phyloP scores from a whole-genome alignment of 1,284 basidiomycete species.

The Fomitopsis schrenkii region DNA sequence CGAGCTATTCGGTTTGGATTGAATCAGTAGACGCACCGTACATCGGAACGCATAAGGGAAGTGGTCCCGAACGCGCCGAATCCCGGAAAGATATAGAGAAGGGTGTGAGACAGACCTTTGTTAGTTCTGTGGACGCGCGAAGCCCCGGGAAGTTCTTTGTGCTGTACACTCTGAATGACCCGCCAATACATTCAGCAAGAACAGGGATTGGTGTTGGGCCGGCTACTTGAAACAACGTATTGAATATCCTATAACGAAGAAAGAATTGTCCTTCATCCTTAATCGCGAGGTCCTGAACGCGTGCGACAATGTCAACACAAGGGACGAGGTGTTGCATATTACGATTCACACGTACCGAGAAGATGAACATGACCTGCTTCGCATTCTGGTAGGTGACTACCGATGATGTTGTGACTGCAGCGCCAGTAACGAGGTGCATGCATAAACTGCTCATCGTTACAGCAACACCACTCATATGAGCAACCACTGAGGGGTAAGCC shows the following conservation, averaged over 20 bases:
- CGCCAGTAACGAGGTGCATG: constrained; percentile 54
- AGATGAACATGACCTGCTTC: constrained; percentile 66
- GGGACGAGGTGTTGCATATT: neutral
- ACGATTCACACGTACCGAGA: constrained; percentile 44
- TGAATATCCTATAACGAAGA: constrained; percentile 23
- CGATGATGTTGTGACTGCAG: constrained; percentile 61
- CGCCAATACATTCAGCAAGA: constrained; percentile 71
- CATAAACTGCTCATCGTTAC: constrained; percentile 48
- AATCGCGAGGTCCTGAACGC: constrained; percentile 24
- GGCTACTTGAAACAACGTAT: constrained; percentile 15
- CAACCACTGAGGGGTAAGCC: constrained; percentile 24
- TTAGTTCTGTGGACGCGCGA: constrained; percentile 67
- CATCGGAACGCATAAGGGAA: neutral
- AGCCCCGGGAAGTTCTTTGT: constrained; percentile 80
- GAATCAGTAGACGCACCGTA: neutral
- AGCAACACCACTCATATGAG: constrained; percentile 34
- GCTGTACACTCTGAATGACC: constrained; percentile 66
- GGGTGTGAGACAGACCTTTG: constrained; percentile 46
- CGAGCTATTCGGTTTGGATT: neutral
- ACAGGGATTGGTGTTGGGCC: constrained; percentile 38
- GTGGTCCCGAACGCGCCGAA: too few relatives aligned
- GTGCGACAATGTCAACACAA: neutral
- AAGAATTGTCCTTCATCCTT: constrained; percentile 22
- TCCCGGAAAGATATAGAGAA: too few relatives aligned
- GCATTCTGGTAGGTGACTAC: constrained; percentile 54